Evolutionary conservation across 805 yeast genomes (phyloP).

Genomic region (Metschnikowia sp.): DNA sequence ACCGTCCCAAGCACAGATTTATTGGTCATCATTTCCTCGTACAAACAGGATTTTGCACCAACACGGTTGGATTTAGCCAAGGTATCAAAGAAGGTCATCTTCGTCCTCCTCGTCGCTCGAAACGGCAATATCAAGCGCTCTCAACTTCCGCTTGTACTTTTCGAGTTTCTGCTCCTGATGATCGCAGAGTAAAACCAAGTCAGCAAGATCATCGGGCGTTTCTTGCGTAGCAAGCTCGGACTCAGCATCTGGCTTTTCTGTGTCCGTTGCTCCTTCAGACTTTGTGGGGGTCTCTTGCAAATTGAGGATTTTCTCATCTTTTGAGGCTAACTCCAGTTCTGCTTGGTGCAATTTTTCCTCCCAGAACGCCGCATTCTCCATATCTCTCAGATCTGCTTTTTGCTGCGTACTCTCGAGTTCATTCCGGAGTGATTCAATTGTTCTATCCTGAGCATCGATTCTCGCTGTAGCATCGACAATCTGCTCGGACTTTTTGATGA

Average conservation of each 20-base stretch:
- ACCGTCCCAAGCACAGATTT: too few relatives aligned
- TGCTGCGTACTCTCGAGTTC: too few relatives aligned
- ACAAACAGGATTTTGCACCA: too few relatives aligned
- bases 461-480: too few relatives aligned
- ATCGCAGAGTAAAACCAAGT: slow-evolving; percentile 68
- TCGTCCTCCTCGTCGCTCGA: slow-evolving; percentile 74
- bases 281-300: neutral
- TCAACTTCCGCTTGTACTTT: slow-evolving; percentile 52
- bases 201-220: slow-evolving; percentile 11
- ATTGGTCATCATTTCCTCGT: too few relatives aligned
- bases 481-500: too few relatives aligned
- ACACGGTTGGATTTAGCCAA: neutral
- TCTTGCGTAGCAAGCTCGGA: neutral
- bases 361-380: neutral
- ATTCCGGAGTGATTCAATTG: too few relatives aligned
- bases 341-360: neutral
- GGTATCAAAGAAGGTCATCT: slow-evolving; percentile 40
- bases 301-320: neutral
- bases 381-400: too few relatives aligned
- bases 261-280: too few relatives aligned
- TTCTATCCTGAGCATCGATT: too few relatives aligned
- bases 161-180: slow-evolving; percentile 70
- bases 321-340: neutral
- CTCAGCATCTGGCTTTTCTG: too few relatives aligned
- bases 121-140: slow-evolving; percentile 52